Evolutionary conservation across 225 moss, liverwort and hornwort genomes (phyloP), one percentile per base, ranked within the genome.

Genomic region (Antitrichia curtipendula): DNA sequence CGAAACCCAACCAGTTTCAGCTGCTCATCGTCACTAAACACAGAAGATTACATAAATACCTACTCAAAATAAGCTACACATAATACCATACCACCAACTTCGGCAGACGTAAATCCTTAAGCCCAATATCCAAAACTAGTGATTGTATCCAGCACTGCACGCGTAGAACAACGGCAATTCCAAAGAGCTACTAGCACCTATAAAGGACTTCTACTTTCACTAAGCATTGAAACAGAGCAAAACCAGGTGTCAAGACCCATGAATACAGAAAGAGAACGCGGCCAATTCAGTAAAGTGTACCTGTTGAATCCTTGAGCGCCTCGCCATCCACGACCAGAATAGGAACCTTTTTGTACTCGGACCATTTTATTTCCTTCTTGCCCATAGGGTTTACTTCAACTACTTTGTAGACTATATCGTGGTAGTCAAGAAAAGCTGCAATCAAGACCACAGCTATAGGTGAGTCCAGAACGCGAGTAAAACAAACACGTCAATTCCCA

Each of bases 351-450:
- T 97, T 96, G 85, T 99, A 99, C 60, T 99, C 96, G 27, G 99
- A 99, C 99, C 99, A 99, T 78, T 96, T 95, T 25, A 99, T 87
- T 90, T 99, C 96, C 83, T 95, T 99, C 92, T 96, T 99, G 58
- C 99, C 95, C 80, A 95, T 91, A 78, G 99, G 97, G 88, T 99
- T 99, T 83, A 99, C 99, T 91, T 97, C 99, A 64, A 99, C 95
- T 81, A 99, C 96, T 87, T 87, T 94, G 87, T 97, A 99, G 12
- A 94, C 91, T 78, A 99, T 95, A 86, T 97, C 96, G 50, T 96
- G 94, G 87, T 97, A 99, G 84, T 97, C 99, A 63, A 99, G 92
- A 59, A 97, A 99, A 78, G 99, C 99, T 99, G 93, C 86, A 89
- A 89, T 78, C 41, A 85, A 82, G 45, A 80, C 40, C 87, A 59